Evolutionary conservation across 345 rosid species (phyloP), one percentile per base, ranked within the genome.

Genomic region (Murraya koenigii): DNA sequence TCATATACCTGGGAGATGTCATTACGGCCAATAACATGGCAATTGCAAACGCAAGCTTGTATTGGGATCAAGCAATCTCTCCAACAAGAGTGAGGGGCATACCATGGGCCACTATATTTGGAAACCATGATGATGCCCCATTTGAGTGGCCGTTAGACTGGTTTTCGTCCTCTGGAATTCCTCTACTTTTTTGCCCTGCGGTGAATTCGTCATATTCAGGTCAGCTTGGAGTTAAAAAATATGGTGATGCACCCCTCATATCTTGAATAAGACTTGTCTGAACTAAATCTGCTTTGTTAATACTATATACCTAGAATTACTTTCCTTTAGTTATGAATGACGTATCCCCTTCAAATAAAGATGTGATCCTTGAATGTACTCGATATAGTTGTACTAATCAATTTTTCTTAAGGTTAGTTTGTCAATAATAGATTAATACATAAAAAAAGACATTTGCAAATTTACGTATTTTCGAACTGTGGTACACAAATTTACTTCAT

Each of bases 1-100:
- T 92, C 36, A 85, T 92, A 8, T 95, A 93, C 77, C 93, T 95
- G 39, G 98, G 98, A 78, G 97, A 93, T 88, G 90, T 95, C 6
- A 81, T 95, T 38, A 93, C 97, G 0, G 99, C 94, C 22, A 88
- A 95, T 81, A 93, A 91, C 84, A 85, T 95, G 61, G 80, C 89
- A 54, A 81, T 85, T 33, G 89, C 86, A 32, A 95, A 92, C 77
- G 94, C 98, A 59, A 95, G 93, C 75, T 85, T 84, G 85, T 88
- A 85, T 70, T 95, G 99, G 97, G 93, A 89, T 82, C 81, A 80
- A 81, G 98, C 99, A 28, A 69, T 91, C 4, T 88, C 96, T 70
- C 98, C 99, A 6, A 84, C 98, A 23, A 85, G 85, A 83, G 82
- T 65, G 3, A 88, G 96, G 83, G 87, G 84, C 56, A 92, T 93